Evolutionary conservation across 345 rosid genomes (phyloP), one percentile per base, ranked within the genome.

Genomic region (Citrus hindsii): DNA sequence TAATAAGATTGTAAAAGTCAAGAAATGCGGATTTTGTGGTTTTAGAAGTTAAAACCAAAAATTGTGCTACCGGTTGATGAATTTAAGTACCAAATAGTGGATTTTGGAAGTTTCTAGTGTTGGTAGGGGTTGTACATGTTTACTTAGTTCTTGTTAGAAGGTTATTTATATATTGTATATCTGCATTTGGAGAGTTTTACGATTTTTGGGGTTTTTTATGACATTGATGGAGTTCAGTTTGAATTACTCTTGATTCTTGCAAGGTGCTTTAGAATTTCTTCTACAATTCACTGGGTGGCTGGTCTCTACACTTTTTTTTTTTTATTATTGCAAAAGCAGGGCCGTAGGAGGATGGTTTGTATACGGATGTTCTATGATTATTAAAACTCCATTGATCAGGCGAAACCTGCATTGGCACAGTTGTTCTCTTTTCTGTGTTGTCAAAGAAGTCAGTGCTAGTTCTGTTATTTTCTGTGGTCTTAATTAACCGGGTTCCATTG

Each of bases 401-500:
- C 2, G 16, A 18, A 14, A 38, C 40, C 33, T 61, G 58, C 37
- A 51, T 19, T 27, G 6, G 40, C 38, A 42, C 25, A 5, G 2
- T 61, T 19, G 5, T 22, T 74, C 59, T 62, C 21, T 28, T 42
- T 62, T 12, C 69, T 28, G 69, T 74, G 21, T 62, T 28, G 28
- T 74, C 58, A 1, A 62, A 28, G 7, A 62, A 62, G 35, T 40
- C 40, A 4, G 12, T 19, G 30, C 28, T 1, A 62, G 69, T 63
- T 27, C 28, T 6, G 9, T 28, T 21, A 12, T 19, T 32, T 2
- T 74, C 40, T 74, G 56, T 77, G 70, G 80, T 82, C 73, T 40
- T 65, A 27, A 55, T 67, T 67, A 38, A 74, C 63, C 40, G 55
- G 71, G 35, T 79, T 32, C 55, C 5, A 19, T 28, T 73, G 72